Evolutionary conservation across 2,329 filamentous ascomycete genomes (phyloP).

Genomic region (Neofusicoccum laricinum): DNA sequence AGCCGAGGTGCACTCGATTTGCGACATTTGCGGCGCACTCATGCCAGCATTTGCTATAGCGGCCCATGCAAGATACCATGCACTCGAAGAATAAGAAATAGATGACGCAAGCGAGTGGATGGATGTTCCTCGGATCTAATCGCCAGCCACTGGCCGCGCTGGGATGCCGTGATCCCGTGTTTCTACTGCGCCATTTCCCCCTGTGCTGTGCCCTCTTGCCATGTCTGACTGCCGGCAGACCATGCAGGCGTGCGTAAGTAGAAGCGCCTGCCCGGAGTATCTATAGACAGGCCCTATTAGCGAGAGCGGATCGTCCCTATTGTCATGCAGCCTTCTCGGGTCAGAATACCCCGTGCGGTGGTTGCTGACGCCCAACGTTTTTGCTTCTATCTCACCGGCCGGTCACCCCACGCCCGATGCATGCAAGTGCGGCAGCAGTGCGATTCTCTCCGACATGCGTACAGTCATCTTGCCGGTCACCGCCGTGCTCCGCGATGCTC

Average conservation of each 20-base stretch:
- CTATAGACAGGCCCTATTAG: slow-evolving; percentile 1
- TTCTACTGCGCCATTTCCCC: not conserved
- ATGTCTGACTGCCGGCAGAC: not conserved
- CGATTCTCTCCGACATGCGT: not conserved
- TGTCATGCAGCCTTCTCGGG: not conserved
- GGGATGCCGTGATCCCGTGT: not conserved
- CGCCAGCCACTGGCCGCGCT: not conserved
- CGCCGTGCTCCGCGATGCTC: not conserved
- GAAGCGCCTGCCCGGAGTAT: not conserved
- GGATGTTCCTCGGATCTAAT: not conserved
- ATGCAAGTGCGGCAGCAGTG: not conserved
- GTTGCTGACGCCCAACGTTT: not conserved
- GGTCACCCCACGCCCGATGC: not conserved
- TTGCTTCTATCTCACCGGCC: not conserved
- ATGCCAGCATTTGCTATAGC: slow-evolving; percentile 59
- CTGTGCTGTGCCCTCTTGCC: not conserved
- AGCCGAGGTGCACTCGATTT: slow-evolving; percentile 28
- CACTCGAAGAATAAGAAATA: slow-evolving; percentile 13
- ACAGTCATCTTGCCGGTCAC: not conserved
- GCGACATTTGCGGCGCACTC: slow-evolving; percentile 50
- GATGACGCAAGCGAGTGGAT: not conserved
- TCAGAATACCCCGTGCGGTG: not conserved
- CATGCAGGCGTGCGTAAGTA: not conserved
- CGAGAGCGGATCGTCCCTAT: not conserved
- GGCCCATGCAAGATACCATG: slow-evolving; percentile 57